Base-by-base conservation (phyloP, 2,329 filamentous ascomycete genomes). In the Cladorrhinum sp. region DNA sequence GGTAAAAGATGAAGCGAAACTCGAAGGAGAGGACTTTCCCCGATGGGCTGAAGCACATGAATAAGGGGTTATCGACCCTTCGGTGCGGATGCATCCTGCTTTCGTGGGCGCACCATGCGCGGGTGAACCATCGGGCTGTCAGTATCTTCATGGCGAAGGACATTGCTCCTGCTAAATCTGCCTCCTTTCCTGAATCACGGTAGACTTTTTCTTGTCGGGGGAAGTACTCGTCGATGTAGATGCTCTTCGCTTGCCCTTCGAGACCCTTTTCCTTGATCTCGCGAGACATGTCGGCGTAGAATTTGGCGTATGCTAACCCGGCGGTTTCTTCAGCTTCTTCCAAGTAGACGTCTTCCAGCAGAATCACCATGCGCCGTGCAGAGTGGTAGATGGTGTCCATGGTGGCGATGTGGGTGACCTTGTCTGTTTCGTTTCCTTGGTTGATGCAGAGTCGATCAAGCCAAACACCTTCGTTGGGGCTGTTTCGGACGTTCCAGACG, bases 71-170 rank as follows among this genome's bases (percentile, higher is more conserved):
- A 55, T 67, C 60, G 36, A 62, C 33, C 48, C 51, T 58, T 10
- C 52, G 23, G 49, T 69, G 66, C 2, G 42, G 55, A n/a, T 58
- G 56, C 30, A 67, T 63, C 51, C 67, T 65, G 50, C 62, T 64
- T 55, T 70, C 68, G 55, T 69, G 68, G 9, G 68, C 68, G 54
- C 67, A 70, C 68, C 68, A 70, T 3, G 65, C 68, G 10, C 68
- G 60, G 8, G 54, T 60, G 36, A 63, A 67, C 68, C 68, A 69
- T 4, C 68, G 61, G 2, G 65, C 66, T 5, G 52, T 33, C 2
- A 69, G 60, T 20, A 70, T 24, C 36, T 64, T 65, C 24, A 60
- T 36, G 4, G 51, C 53, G 51, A 68, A 67, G 14, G 60, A 4
- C 24, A 20, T 60, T 1, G 50, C 62, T 1, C 50, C 60, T 10